Conservation (phyloP, 2,329 filamentous ascomycete genomes). For the Pestalotiopsis sp. region DNA sequence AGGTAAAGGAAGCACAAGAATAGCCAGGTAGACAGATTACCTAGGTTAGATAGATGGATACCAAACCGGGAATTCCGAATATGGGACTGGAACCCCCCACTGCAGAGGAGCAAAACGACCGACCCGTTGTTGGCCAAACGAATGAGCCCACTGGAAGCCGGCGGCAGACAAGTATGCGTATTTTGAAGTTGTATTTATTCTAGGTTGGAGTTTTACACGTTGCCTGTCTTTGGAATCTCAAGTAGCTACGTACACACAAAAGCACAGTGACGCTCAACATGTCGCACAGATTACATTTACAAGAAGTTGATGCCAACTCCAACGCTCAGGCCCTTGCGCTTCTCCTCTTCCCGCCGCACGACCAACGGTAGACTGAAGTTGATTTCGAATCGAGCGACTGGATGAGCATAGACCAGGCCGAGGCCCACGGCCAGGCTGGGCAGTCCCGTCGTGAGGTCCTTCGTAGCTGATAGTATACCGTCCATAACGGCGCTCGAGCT, state of each 20-base stretch:
- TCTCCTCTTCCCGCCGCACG: slow-evolving; percentile 79
- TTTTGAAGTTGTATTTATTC: no score
- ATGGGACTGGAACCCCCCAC: background rate
- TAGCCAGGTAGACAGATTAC: background rate
- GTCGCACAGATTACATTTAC: slow-evolving; percentile 46
- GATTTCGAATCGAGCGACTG: slow-evolving; percentile 89
- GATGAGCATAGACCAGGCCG: slow-evolving; percentile 92
- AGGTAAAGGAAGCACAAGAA: background rate
- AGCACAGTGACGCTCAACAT: background rate
- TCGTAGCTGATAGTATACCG: slow-evolving; percentile 63
- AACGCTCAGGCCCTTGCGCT: slow-evolving; percentile 87
- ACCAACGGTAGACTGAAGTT: slow-evolving; percentile 92
- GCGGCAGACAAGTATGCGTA: no score
- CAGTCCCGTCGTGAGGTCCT: slow-evolving; percentile 71
- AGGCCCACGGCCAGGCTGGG: slow-evolving; percentile 87
- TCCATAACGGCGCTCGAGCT: slow-evolving; percentile 47
- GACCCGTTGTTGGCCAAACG: background rate
- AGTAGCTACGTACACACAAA: background rate
- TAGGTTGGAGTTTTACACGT: no score
- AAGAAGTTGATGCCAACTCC: slow-evolving; percentile 97
- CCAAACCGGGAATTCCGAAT: background rate
- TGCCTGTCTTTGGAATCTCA: no score
- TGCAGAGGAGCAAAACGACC: background rate
- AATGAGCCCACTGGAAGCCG: no score
- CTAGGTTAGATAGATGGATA: background rate